Evolutionary conservation across 2,329 filamentous ascomycete genomes (phyloP), one percentile per base, ranked within the genome.

Genomic region (Penicillium thymicola): DNA sequence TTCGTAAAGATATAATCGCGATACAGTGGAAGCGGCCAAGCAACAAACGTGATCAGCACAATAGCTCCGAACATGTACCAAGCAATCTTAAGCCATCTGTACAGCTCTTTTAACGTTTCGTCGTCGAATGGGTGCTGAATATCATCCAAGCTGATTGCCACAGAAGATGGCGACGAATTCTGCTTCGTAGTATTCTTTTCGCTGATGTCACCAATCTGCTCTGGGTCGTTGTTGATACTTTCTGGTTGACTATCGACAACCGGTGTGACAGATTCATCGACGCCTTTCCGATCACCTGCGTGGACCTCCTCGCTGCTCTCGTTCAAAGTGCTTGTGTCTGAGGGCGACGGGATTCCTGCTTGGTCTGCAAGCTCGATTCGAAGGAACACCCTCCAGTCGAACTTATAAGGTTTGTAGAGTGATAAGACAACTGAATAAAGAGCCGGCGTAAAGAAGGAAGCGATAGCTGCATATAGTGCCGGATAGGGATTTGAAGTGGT

Each of bases 11-110:
- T 74, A 51, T 76, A 82, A 46, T 72, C 59, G 0, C 79, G 74
- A 59, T 82, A 81, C 5, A 82, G 69, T 23, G 79, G 79, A 67
- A 82, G 70, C 0, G 79, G 79, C 80, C 79, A 82, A 0, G 74
- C 60, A 11, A 82, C 61, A 27, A 80, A 75, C 0, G 79, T 81
- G 10, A 78, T 65, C 8, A 80, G 61, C 1, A 81, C 72, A 46
- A 79, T 72, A 34, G 75, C 65, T 1, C 77, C 63, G 46, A 76
- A 78, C 18, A 75, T 72, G 1, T 70, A 59, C 64, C 73, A 74
- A 0, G 78, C 76, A 52, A 78, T 75, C 4, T 68, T 69, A 18
- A 72, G 69, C 76, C 76, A 78, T 2, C 65, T 65, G 5, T 68
- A 55, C 0, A 78, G 59, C 16, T 75, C 64, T 27, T 55, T 62